These are phyloP conservation scores for Thymus quinquecostatus DNA, from an alignment of 257 asterid genomes.

Conservation along the genomic window DNA sequence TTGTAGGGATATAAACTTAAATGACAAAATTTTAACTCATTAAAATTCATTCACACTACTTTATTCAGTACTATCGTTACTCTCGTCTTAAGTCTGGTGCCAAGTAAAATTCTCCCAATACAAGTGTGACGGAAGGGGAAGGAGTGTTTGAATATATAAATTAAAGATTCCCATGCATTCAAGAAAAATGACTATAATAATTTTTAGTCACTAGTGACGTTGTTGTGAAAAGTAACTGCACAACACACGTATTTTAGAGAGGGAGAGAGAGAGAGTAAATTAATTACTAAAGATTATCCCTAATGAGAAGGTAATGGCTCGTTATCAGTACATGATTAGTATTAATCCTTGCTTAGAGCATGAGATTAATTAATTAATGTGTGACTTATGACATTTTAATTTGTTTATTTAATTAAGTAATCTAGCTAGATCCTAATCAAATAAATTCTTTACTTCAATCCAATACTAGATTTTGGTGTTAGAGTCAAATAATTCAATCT, in stretches of 20 bases:
- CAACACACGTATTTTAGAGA: neutral
- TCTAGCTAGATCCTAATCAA: neutral
- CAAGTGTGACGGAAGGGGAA: no score
- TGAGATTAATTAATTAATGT: neutral
- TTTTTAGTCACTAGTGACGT: neutral
- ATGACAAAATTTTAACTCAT: no score
- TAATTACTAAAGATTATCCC: no score
- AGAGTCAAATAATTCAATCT: neutral
- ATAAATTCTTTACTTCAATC: neutral
- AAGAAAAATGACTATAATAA: neutral
- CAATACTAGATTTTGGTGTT: neutral
- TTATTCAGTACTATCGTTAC: no score
- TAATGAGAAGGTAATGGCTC: no score
- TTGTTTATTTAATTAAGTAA: neutral
- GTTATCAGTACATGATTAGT: neutral
- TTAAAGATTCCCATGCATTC: neutral
- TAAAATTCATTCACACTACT: no score
- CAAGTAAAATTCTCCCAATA: no score
- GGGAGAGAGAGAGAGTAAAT: neutral
- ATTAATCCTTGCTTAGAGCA: no score
- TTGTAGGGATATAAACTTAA: no score
- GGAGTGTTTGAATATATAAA: neutral
- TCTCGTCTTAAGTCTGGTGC: no score
- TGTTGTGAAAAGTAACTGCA: slow-evolving; percentile 7
- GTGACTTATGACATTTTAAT: neutral